phyloP scores from a whole-genome alignment of 495 filamentous ascomycete species.

The Pseudoneurospora amorphoporcata region DNA sequence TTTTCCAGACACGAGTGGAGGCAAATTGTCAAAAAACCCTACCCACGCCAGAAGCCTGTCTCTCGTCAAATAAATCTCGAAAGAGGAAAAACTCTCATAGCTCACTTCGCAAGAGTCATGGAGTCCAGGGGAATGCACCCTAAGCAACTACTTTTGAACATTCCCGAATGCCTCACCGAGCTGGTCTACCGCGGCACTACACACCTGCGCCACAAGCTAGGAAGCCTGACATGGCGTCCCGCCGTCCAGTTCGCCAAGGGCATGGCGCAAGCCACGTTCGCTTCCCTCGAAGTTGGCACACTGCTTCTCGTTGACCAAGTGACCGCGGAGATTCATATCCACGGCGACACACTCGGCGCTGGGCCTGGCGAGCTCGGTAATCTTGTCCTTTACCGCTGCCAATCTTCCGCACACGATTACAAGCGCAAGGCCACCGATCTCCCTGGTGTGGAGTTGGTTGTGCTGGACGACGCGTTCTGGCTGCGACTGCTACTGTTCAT shows the following conservation, averaged over 20 bases:
- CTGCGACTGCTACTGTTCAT: conserved; percentile 52
- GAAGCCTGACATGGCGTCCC: conserved; percentile 29
- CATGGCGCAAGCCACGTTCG: conserved; percentile 30
- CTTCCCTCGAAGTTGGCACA: conserved; percentile 31
- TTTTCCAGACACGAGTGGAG: background rate
- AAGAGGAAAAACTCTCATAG: background rate
- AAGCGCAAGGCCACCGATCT: conserved; percentile 13
- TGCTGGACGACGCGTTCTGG: conserved; percentile 56
- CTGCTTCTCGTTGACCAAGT: conserved; percentile 33
- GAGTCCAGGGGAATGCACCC: background rate
- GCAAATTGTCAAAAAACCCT: background rate
- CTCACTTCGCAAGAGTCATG: background rate
- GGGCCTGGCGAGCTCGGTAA: conserved; percentile 6
- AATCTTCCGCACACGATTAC: background rate
- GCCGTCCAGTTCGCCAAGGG: conserved; percentile 28
- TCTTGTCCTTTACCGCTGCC: conserved; percentile 1
- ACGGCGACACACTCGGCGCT: conserved; percentile 17
- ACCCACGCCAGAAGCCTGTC: background rate
- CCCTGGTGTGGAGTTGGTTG: conserved; percentile 35
- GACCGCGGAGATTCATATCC: conserved; percentile 16
- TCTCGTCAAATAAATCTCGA: background rate
- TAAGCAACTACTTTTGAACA: background rate
- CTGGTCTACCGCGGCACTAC: conserved; percentile 16
- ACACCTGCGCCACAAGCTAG: conserved; percentile 24
- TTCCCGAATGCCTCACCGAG: background rate